Evolutionary conservation across 2,329 filamentous ascomycete species (phyloP), one percentile per base, ranked within the genome.

Genomic region (Fusarium sp.): DNA sequence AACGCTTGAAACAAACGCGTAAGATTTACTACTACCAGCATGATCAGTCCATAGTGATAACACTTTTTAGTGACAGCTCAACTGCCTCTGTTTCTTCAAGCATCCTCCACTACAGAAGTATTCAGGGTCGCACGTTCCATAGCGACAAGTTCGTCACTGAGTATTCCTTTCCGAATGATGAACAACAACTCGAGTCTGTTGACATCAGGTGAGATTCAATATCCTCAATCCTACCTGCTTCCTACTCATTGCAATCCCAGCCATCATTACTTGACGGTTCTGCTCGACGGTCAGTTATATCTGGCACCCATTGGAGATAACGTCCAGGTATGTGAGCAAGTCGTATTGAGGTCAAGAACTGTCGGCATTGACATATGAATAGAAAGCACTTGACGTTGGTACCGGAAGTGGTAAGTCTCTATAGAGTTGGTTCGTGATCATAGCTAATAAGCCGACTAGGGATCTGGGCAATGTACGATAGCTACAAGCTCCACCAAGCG

Each of bases 71-170:
- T 22, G 41, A 56, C 17, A 72, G 68, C 20, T 72, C 67, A 2
- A 72, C 68, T 20, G 68, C 68, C 6, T 72, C 68, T 7, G 56
- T 72, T 4, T 72, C 68, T 2, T 59, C 62, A 1, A 72, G 68
- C 22, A 72, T 72, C 12, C 68, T 72, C 0, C 56, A 72, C 5
- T 72, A 72, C 14, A 57, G 68, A 13, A 57, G 68, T 1, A 67
- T 70, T 26, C 68, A 72, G 8, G 69, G 68, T 1, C 69, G 69
- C 4, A 72, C 68, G 17, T 72, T 68, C 3, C 69, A 72, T 9
- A 72, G 69, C 17, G 69, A 72, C 5, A 72, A 68, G 15, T 72
- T 72, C n/a, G 48, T 60, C 4, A 50, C 64, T 13, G 62, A 56
- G 12, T 72, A 72, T 26, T 63, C 67, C 0, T 44, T 72, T 8